phyloP scores from a whole-genome alignment of 495 filamentous ascomycete species.

The Friedmanniomyces simplex region DNA sequence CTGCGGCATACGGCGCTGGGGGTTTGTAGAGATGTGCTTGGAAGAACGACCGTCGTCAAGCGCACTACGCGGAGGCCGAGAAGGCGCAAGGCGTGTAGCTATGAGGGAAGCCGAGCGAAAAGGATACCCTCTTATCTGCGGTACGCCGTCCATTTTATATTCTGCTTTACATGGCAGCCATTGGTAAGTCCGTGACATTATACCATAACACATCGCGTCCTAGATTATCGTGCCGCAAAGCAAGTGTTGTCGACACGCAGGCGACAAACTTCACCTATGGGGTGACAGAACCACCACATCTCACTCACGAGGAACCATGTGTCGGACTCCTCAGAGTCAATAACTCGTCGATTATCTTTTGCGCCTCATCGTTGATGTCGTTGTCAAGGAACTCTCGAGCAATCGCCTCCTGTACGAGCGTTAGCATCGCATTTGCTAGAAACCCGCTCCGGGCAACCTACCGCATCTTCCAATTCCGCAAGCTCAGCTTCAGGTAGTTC shows the following conservation, averaged over 20 bases:
- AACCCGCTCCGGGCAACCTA: constrained; percentile 15
- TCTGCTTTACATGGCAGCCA: too few relatives aligned
- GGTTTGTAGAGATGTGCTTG: too few relatives aligned
- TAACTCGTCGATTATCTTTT: constrained; percentile 21
- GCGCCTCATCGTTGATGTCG: constrained; percentile 17
- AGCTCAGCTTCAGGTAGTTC: constrained; percentile 49
- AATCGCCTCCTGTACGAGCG: constrained; percentile 14
- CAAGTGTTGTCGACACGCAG: neutral
- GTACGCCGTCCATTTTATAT: too few relatives aligned
- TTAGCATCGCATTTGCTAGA: neutral
- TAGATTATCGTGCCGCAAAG: too few relatives aligned
- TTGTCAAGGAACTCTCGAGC: constrained; percentile 23
- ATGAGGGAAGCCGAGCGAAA: too few relatives aligned
- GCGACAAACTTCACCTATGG: neutral
- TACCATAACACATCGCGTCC: too few relatives aligned
- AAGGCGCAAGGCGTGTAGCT: too few relatives aligned
- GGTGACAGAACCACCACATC: neutral
- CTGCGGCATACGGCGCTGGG: too few relatives aligned
- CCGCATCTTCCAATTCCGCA: constrained; percentile 53
- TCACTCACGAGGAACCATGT: neutral
- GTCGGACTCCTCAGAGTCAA: constrained; percentile 15
- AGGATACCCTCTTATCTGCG: too few relatives aligned
- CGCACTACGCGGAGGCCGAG: too few relatives aligned
- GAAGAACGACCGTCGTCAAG: too few relatives aligned
- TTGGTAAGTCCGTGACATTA: too few relatives aligned